Conservation (phyloP, 2,329 filamentous ascomycete genomes). For the Gaeumannomyces sp. region DNA sequence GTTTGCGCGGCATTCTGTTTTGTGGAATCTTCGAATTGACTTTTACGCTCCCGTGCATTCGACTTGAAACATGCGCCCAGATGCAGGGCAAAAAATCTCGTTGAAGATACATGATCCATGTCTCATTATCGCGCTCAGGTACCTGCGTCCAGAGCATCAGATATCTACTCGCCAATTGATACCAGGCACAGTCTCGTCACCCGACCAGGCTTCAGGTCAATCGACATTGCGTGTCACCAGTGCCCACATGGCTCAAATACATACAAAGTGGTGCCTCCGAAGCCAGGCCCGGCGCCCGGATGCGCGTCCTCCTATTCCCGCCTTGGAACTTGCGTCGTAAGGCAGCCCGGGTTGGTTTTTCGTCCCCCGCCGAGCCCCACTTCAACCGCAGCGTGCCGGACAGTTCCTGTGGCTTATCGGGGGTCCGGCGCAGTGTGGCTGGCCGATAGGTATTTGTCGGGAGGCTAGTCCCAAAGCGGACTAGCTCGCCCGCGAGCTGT, state of each 20-base stretch:
- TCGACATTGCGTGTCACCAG: too few relatives aligned
- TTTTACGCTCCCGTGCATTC: background rate
- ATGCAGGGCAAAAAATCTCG: background rate
- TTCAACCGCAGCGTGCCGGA: background rate
- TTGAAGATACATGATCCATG: too few relatives aligned
- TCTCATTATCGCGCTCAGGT: too few relatives aligned
- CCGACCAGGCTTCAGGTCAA: too few relatives aligned
- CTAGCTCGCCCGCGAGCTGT: slow-evolving; percentile 2
- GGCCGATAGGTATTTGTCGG: slow-evolving; percentile 3
- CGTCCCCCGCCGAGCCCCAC: background rate
- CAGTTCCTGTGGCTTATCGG: slow-evolving; percentile 5
- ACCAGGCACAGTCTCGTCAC: too few relatives aligned
- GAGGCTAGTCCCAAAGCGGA: background rate
- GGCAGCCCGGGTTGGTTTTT: background rate
- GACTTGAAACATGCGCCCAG: background rate
- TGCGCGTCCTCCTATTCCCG: too few relatives aligned
- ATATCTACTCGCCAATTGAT: too few relatives aligned
- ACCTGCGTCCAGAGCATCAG: too few relatives aligned
- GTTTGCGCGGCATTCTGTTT: background rate
- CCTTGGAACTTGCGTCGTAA: background rate
- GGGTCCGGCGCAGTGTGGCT: background rate
- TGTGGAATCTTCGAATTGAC: background rate
- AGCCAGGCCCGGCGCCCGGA: too few relatives aligned
- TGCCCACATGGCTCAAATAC: too few relatives aligned
- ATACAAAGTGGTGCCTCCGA: too few relatives aligned